Evolutionary conservation across 1,284 basidiomycete species (phyloP).

Genomic region (Ceratobasidium sp.): DNA sequence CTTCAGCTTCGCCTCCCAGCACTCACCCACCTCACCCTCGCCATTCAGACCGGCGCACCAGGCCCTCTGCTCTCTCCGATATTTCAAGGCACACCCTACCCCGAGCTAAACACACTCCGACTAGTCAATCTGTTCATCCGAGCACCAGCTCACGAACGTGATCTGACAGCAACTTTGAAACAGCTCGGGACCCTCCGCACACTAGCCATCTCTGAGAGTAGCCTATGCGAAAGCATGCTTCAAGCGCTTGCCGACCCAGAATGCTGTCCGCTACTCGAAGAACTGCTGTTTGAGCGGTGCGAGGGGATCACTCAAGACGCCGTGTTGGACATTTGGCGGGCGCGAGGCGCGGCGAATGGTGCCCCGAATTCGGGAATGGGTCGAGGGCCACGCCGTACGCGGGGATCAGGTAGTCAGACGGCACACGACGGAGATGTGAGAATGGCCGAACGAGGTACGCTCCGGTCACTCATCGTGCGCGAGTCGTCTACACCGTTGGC

Average conservation of each 20-base stretch:
- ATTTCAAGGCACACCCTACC: conserved; percentile 26
- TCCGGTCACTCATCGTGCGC: conserved; percentile 19
- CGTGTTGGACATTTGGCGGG: conserved; percentile 18
- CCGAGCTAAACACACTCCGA: conserved; percentile 17
- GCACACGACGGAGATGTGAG: not conserved
- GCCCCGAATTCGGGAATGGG: not conserved
- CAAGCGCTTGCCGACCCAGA: conserved; percentile 18
- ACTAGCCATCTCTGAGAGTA: conserved; percentile 19
- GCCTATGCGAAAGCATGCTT: conserved; percentile 16
- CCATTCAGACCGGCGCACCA: not conserved
- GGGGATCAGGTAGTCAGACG: not conserved
- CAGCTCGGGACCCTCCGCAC: conserved; percentile 11
- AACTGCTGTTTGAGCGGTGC: conserved; percentile 27
- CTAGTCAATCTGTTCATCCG: conserved; percentile 21
- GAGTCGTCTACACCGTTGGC: conserved; percentile 29
- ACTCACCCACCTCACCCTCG: conserved; percentile 19
- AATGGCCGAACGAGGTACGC: not conserved
- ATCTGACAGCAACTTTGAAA: conserved; percentile 1
- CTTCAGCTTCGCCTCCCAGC: conserved; percentile 14
- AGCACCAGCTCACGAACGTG: not conserved
- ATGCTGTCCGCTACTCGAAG: conserved; percentile 25
- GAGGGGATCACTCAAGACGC: conserved; percentile 14
- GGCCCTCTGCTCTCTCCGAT: conserved; percentile 3
- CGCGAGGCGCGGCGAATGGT: not conserved
- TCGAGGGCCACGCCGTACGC: not conserved